Evolutionary conservation across 306 rosid species (phyloP), one percentile per base, ranked within the genome.

Genomic region (Clitoria ternatea): DNA sequence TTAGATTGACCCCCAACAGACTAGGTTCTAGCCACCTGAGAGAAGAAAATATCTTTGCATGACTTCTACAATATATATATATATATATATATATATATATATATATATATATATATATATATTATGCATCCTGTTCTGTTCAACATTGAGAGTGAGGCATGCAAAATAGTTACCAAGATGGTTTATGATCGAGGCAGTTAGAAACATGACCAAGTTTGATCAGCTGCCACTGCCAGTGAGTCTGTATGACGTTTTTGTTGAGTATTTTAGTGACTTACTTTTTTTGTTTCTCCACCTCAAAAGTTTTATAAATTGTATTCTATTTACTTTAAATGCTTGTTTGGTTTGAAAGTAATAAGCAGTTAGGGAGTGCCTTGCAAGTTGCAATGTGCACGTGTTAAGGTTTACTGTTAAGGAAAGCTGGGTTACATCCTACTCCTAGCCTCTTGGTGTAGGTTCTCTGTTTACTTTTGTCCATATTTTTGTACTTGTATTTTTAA

Each of bases 271-370:
- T 23, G 33, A 24, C 20, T 26, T 44, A 24, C 20, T 26, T 55
- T 43, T 13, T 8, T 30, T 32, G n/a, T 67, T 20, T 29, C 7
- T 3, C 3, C 36, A 37, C 18, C 7, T 3, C 3, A 20, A 37
- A 22, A 37, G 6, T 15, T 40, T 26, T 14, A 39, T 62, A 43
- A 30, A 43, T 13, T 57, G 3, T 14, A 30, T 18, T 66, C 18
- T 47, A 44, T 72, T 19, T 72, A 36, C 29, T 43, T 11, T 59
- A 59, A 32, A 61, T 72, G 50, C 69, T 33, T 60, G 43, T 19
- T 61, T 30, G 37, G 29, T 56, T 40, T 40, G n/a, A 15, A 54
- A 30, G 47, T n/a, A n/a, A 59, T 43, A 30, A 71, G 12, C 47
- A 44, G 27, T 24, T 56, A 13, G 45, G 56, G 57, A 18, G 24